Percentiles rank a stretch among this genome's conserved stretches.
Conservation (phyloP, 106 monocot genomes). For the Hemerocallis citrina region DNA sequence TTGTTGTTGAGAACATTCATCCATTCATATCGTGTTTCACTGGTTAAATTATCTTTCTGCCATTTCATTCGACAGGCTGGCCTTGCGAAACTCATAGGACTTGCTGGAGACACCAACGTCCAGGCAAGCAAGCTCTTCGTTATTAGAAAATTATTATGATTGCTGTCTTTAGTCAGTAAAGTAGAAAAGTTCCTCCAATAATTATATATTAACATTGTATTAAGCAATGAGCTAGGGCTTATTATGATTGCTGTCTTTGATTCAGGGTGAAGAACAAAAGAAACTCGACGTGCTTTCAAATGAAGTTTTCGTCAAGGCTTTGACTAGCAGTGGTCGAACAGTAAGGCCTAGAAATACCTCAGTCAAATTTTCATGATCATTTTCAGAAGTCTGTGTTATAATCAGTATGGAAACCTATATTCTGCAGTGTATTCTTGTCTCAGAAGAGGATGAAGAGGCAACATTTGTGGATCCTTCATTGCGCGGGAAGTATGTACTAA, state of each 20-base stretch:
- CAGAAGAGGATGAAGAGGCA: conserved; percentile 89
- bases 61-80: conserved; percentile 71
- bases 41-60: too few relatives aligned
- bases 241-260: background rate
- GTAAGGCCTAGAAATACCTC: conserved; percentile 27
- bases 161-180: conserved; percentile 33
- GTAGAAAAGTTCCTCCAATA: too few relatives aligned
- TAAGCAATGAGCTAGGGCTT: too few relatives aligned
- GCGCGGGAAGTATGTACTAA: conserved; percentile 64
- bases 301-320: conserved; percentile 93
- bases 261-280: conserved; percentile 98
- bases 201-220: too few relatives aligned
- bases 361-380: background rate
- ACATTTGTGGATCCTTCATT: conserved; percentile 78
- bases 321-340: conserved; percentile 84
- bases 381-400: background rate
- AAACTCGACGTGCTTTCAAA: conserved; percentile 97
- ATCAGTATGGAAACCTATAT: conserved; percentile 1
- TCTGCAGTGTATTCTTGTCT: conserved; percentile 80
- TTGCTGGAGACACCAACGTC: conserved; percentile 88
- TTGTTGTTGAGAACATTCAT: too few relatives aligned
- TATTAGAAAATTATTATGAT: background rate
- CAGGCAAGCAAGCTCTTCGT: conserved; percentile 43
- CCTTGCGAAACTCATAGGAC: conserved; percentile 90
- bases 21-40: too few relatives aligned